These are phyloP conservation scores for Botrytis hyacinthi DNA, from an alignment of 2,329 filamentous ascomycete genomes.

Conservation along the genomic window DNA sequence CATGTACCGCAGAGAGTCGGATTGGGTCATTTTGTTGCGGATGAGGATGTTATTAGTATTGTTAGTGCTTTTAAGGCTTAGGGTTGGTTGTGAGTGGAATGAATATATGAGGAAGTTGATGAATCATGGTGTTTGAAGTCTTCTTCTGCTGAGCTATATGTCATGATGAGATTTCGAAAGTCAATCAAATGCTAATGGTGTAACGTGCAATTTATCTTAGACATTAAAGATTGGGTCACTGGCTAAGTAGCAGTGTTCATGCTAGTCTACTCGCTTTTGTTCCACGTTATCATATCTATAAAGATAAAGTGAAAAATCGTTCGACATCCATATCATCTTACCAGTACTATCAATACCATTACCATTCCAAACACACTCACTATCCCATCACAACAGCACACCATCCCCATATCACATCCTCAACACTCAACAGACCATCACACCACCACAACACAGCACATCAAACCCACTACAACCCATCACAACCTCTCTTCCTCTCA, in stretches of 20 bases:
- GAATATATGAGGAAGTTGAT: slow-evolving; percentile 43
- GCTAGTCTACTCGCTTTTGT: neutral
- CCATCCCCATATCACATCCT: neutral
- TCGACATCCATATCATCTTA: neutral
- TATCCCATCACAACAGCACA: neutral
- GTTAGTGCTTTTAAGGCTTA: slow-evolving; percentile 50
- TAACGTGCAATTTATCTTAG: neutral
- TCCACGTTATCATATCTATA: neutral
- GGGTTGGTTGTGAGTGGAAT: slow-evolving; percentile 41
- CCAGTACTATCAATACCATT: neutral
- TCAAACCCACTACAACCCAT: too few relatives aligned
- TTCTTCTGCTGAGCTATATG: neutral
- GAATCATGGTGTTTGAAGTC: neutral
- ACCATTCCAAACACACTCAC: neutral
- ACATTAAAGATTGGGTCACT: neutral
- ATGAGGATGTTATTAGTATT: slow-evolving; percentile 69
- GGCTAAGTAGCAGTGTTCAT: neutral
- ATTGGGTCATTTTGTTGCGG: slow-evolving; percentile 72
- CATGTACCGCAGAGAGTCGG: slow-evolving; percentile 95
- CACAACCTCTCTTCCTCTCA: neutral
- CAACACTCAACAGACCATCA: too few relatives aligned
- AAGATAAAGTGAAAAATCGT: too few relatives aligned
- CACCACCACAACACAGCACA: too few relatives aligned
- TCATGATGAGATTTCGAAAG: neutral
- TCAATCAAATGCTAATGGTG: neutral